phyloP scores from a whole-genome alignment of 2,329 filamentous ascomycete species.

The Lecanicillium sp. region DNA sequence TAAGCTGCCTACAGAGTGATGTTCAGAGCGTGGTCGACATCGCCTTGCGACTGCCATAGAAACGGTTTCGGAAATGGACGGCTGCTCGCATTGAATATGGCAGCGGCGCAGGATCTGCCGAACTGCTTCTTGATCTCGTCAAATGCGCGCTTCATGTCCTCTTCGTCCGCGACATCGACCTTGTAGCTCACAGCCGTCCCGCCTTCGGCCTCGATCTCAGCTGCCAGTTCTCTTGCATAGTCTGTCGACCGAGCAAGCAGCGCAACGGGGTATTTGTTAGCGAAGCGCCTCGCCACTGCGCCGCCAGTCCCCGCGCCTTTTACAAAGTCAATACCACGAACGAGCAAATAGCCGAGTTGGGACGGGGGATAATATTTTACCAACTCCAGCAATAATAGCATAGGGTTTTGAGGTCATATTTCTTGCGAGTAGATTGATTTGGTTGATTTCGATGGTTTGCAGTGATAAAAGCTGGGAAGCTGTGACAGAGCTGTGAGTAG shows the following conservation, averaged over 20 bases:
- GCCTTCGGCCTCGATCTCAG: constrained; percentile 11
- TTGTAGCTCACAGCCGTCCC: constrained; percentile 10
- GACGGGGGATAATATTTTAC: not conserved
- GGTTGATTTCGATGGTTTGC: not conserved
- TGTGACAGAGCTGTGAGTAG: not conserved
- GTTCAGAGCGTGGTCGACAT: not conserved
- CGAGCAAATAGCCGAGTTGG: not conserved
- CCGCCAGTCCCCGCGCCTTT: constrained; percentile 12
- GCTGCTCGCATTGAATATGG: constrained; percentile 14
- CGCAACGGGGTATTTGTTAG: constrained; percentile 11
- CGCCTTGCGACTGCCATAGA: constrained; percentile 9
- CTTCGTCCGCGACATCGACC: constrained; percentile 5
- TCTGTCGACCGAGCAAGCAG: constrained; percentile 5
- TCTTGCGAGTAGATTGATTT: not conserved
- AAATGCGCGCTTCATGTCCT: not conserved
- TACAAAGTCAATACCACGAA: not conserved
- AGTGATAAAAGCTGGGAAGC: not conserved
- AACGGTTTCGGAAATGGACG: constrained; percentile 15
- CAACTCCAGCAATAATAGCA: constrained; percentile 11
- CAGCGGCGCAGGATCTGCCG: constrained; percentile 4
- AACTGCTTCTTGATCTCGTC: constrained; percentile 3
- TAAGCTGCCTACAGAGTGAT: constrained; percentile 6
- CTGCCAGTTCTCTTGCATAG: not conserved
- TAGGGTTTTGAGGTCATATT: constrained; percentile 3
- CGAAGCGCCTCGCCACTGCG: constrained; percentile 9